Evolutionary conservation across 768 basidiomycete genomes (phyloP).

Genomic region (Boletus reticulatus): DNA sequence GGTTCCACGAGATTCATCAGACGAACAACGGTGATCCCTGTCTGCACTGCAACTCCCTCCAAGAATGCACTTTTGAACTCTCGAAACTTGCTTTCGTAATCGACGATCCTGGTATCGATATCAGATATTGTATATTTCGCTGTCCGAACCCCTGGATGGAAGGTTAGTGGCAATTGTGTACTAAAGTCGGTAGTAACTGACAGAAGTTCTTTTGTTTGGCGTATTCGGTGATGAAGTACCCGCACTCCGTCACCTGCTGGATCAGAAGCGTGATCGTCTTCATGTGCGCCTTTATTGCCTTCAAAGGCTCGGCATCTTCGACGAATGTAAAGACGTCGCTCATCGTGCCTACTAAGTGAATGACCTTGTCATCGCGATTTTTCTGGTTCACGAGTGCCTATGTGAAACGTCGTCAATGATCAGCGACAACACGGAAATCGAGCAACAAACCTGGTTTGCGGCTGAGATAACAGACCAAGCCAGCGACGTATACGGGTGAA

Average conservation of each 20-base stretch:
- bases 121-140: background rate
- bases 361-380: background rate
- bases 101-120: background rate
- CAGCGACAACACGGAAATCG: background rate
- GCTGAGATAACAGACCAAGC: background rate
- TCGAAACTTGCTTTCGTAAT: background rate
- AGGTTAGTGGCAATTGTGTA: background rate
- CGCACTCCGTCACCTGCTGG: too few species aligned
- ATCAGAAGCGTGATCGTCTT: background rate
- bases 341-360: background rate
- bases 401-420: background rate
- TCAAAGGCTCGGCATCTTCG: background rate
- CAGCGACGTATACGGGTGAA: constrained; percentile 5
- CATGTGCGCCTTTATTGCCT: background rate
- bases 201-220: background rate
- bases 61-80: background rate
- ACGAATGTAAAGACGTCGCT: background rate
- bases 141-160: background rate
- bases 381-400: background rate
- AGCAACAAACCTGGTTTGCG: background rate
- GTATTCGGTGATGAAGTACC: background rate
- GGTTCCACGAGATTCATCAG: background rate
- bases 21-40: background rate
- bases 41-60: background rate
- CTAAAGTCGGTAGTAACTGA: background rate